Percentiles rank a stretch among this genome's conserved stretches.
Conservation (phyloP, 345 rosid genomes). For the Populus pruinosa region DNA sequence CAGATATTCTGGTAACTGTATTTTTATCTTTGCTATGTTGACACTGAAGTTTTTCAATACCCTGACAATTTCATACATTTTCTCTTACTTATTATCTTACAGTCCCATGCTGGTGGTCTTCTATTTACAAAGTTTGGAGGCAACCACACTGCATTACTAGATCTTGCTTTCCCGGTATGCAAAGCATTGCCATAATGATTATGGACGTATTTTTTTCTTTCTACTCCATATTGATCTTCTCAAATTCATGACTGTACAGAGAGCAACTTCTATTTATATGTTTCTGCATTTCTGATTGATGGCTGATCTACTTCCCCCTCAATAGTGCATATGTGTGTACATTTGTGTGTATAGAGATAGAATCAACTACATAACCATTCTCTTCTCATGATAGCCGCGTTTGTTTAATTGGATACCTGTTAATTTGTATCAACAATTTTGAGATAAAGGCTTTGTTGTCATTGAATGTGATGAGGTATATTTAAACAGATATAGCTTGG, state of each 20-base stretch:
- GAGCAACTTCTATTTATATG: too few relatives aligned
- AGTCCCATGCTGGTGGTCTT: constrained; percentile 95
- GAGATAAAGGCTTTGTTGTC: not conserved
- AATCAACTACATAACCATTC: not conserved
- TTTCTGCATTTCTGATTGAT: not conserved
- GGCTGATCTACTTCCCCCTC: not conserved
- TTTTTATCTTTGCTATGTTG: not conserved
- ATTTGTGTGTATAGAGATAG: not conserved
- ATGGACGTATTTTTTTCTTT: not conserved
- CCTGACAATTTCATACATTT: not conserved
- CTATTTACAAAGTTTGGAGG: constrained; percentile 89
- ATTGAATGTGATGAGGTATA: not conserved
- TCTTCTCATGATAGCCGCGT: not conserved
- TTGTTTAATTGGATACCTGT: not conserved
- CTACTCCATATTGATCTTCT: not conserved
- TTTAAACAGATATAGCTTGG: not conserved
- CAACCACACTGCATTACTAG: constrained; percentile 87
- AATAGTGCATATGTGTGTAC: too few relatives aligned
- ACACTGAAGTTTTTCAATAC: not conserved
- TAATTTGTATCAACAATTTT: not conserved
- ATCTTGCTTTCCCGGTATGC: constrained; percentile 89
- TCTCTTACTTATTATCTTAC: constrained; percentile 20
- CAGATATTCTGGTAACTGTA: not conserved
- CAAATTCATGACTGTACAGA: not conserved
- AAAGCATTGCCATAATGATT: not conserved